Base-by-base conservation (phyloP, 345 rosid species). In the Kandelia obovata region DNA sequence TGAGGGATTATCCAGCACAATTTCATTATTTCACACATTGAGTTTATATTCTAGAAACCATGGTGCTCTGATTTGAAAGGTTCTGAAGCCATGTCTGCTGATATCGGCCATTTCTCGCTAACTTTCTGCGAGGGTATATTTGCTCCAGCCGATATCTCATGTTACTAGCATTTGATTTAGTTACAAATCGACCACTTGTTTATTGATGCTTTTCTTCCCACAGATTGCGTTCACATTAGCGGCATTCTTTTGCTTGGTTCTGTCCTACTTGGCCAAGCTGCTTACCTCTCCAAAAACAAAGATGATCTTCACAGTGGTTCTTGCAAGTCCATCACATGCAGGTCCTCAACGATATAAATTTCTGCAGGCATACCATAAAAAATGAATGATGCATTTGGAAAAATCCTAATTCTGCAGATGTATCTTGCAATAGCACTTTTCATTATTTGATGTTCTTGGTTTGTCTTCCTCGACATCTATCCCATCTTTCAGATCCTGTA, bases 391-490 rank as follows among this genome's bases (percentile, higher is more conserved):
- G 53, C 52, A 53, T 53, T 31, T 61, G 51, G 35, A 1, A 20
- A 26, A 53, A 19, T 32, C 21, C 5, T 25, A 26, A 17, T 52
- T 23, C 43, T n/a, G 25, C 49, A 64, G 30, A 28, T 5, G 21
- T 37, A 1, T 56, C 80, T 83, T 23, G 64, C 81, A 4, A 82
- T 73, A 35, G 80, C 79, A 37, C 80, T 80, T 67, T 80, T 68
- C 26, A 82, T 80, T 51, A 74, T 82, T 32, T 58, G 57, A 9
- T 69, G n/a, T 74, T 84, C 0, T 37, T 75, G 5, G 61, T 63
- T 51, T 83, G 84, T 77, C 78, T 78, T 64, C 84, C 87, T 77
- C 5, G 11, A 39, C 15, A 11, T 39, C 47, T 39, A 39, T 39
- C 47, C 11, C 15, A 16, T 10, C 21, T 13, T 61, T 32, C 77